phyloP scores from a whole-genome alignment of 208 protist species.

The Leishmania gerbilli region DNA sequence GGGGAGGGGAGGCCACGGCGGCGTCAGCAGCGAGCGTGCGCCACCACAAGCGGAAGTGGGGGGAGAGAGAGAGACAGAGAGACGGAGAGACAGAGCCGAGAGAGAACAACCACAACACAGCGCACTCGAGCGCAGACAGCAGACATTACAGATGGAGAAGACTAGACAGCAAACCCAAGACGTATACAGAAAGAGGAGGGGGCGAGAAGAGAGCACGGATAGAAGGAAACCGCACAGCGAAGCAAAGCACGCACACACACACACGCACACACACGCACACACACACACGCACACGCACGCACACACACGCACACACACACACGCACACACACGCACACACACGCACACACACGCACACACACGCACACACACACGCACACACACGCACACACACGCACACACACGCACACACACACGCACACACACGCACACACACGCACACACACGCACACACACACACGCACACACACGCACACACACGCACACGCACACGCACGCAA shows the following conservation, averaged over 20 bases:
- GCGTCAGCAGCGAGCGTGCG: neutral
- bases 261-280: neutral
- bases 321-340: too few relatives aligned
- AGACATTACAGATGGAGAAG: neutral
- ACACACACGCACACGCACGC: too few relatives aligned
- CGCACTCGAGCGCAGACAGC: neutral
- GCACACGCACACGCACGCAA: too few relatives aligned
- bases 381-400: neutral
- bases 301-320: neutral
- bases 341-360: neutral
- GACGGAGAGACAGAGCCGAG: neutral
- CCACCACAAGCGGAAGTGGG: neutral
- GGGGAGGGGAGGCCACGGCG: neutral
- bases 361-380: neutral
- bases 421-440: neutral
- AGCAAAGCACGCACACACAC: neutral
- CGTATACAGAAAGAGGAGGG: neutral
- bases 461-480: neutral
- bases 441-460: neutral
- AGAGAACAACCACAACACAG: neutral
- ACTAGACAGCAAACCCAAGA: neutral
- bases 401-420: too few relatives aligned
- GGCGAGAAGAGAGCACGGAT: neutral
- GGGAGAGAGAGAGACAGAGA: neutral
- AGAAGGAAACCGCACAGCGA: neutral